Conservation (phyloP, 768 basidiomycete species). For the Lentinula raphanica region DNA sequence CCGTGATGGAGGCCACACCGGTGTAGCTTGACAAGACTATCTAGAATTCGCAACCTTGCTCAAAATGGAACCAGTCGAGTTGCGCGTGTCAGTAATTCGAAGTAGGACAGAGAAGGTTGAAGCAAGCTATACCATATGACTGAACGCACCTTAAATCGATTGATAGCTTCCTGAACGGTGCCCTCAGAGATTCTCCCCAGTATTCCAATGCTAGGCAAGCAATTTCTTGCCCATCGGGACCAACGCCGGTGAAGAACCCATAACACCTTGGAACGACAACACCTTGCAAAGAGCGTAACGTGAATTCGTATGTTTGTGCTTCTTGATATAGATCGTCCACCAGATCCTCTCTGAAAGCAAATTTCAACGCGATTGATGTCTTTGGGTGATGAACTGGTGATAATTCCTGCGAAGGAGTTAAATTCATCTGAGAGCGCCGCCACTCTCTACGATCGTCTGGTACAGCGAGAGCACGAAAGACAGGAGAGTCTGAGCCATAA, state of each 20-base stretch:
- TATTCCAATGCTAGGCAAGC: slow-evolving; percentile 33
- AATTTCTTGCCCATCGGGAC: slow-evolving; percentile 27
- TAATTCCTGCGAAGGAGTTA: background rate
- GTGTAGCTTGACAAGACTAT: slow-evolving; percentile 30
- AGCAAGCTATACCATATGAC: background rate
- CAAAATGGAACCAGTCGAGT: background rate
- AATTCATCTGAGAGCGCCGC: slow-evolving; percentile 9
- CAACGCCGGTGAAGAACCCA: slow-evolving; percentile 28
- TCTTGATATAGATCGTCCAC: slow-evolving; percentile 29
- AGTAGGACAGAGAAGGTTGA: background rate
- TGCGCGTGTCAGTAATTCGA: background rate
- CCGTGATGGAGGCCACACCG: slow-evolving; percentile 29
- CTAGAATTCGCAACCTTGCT: slow-evolving; percentile 26
- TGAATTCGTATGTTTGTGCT: slow-evolving; percentile 26
- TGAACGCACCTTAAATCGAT: slow-evolving; percentile 26
- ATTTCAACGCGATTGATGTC: slow-evolving; percentile 23
- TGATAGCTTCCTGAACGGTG: slow-evolving; percentile 24
- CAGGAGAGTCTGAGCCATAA: slow-evolving; percentile 32
- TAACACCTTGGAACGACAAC: slow-evolving; percentile 26
- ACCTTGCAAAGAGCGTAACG: slow-evolving; percentile 28
- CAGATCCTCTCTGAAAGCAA: slow-evolving; percentile 34
- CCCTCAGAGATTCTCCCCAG: slow-evolving; percentile 30
- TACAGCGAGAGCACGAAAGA: slow-evolving; percentile 25
- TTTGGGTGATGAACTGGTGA: slow-evolving; percentile 5
- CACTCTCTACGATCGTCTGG: background rate